phyloP scores from a whole-genome alignment of 768 basidiomycete species.

The Boletus eberwhitei region DNA sequence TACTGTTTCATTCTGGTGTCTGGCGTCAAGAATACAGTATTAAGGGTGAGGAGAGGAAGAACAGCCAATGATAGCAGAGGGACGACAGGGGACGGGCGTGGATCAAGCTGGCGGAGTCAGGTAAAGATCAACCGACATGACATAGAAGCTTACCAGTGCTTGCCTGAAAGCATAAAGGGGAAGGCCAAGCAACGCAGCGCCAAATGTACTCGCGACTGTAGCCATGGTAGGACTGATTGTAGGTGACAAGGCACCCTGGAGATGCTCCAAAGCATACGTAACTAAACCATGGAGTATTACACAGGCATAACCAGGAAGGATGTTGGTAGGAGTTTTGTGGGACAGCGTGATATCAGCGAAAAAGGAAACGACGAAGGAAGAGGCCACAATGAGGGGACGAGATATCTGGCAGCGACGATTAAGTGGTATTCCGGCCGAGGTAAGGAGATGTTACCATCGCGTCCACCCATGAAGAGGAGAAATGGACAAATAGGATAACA shows the following conservation, averaged over 20 bases:
- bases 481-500: constrained; percentile 66
- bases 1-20: constrained; percentile 45
- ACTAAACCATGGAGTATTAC: constrained; percentile 56
- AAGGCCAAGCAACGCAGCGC: constrained; percentile 59
- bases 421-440: constrained; percentile 33
- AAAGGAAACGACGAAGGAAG: constrained; percentile 54
- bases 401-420: constrained; percentile 39
- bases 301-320: constrained; percentile 65
- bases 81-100: constrained; percentile 48
- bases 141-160: constrained; percentile 45
- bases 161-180: constrained; percentile 62
- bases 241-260: constrained; percentile 53
- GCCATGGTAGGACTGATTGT: constrained; percentile 56
- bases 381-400: constrained; percentile 43
- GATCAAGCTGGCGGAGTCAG: constrained; percentile 41
- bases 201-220: constrained; percentile 54
- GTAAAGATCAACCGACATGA: neutral
- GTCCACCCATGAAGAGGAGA: constrained; percentile 64
- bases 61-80: constrained; percentile 55
- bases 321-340: constrained; percentile 36
- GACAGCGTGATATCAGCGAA: constrained; percentile 50
- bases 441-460: constrained; percentile 47
- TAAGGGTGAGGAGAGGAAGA: constrained; percentile 61
- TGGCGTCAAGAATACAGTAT: constrained; percentile 58
- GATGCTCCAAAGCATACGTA: constrained; percentile 62